Evolutionary conservation across 352 stramenopile genomes (phyloP), one percentile per base, ranked within the genome.

Genomic region (Phytophthora rubi): DNA sequence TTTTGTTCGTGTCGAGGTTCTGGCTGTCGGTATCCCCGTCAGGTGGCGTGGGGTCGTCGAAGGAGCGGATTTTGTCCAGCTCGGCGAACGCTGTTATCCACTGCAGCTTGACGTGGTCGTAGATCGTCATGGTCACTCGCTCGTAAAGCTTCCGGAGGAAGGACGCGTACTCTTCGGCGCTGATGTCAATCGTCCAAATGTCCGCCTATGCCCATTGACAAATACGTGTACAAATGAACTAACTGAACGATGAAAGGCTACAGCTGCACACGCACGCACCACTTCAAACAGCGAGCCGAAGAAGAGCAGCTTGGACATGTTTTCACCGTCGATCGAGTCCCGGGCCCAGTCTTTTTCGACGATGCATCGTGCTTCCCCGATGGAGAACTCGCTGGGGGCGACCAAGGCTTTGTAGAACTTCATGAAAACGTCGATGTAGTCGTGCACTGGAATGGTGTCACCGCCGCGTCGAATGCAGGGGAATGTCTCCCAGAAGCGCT

Each of bases 321-420:
- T 74, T 33, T 88, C 70, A 0, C 58, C 63, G 21, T 69, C 71
- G 6, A 83, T 82, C 1, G 83, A 75, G 58, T 94, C 85, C 0
- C 77, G 73, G 8, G 78, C 71, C 86, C 86, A 94, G 70, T 94
- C 86, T 39, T 88, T 88, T 63, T 91, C 86, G 32, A 93, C 86
- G 53, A 94, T 92, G n/a, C 71, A 75, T 23, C 78, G 64, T 2
- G 86, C 86, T 65, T 94, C 86, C 0, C 69, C 79, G 48, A 94
- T 82, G 1, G 86, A 89, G 57, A 94, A 93, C 71, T 88, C 86
- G 21, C 78, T 86, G 0, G 86, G 86, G 82, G 37, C 35, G 21
- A 93, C 86, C 26, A 94, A 66, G 5, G 86, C 86, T 71, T 94
- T 94, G 78, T 86, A 94, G 30, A 92, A 85, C 62, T 94, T 94